These are phyloP conservation scores for Forsythia suspensa DNA, from an alignment of 257 asterid genomes.

Conservation along the genomic window DNA sequence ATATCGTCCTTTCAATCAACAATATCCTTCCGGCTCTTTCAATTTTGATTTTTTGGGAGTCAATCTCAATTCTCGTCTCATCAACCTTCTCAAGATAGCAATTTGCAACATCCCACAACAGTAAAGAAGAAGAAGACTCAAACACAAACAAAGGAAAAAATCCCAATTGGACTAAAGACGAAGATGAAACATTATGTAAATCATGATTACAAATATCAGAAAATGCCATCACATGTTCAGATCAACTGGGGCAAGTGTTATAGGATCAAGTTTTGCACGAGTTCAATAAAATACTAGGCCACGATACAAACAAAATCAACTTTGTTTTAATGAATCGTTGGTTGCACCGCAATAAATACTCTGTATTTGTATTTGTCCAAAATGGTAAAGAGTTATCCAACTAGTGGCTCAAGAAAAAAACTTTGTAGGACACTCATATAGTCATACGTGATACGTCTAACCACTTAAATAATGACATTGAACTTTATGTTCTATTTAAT, in stretches of 20 bases:
- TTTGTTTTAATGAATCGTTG: not conserved
- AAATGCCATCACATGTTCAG: not conserved
- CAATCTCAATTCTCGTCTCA: not conserved
- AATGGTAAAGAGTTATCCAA: not conserved
- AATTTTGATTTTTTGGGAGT: not conserved
- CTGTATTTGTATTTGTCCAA: not conserved
- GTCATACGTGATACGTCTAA: no score
- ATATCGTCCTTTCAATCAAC: no score
- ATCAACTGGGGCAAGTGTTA: not conserved
- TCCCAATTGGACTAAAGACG: not conserved
- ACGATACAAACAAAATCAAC: not conserved
- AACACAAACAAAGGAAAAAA: not conserved
- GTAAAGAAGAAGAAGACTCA: not conserved
- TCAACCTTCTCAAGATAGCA: not conserved
- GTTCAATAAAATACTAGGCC: not conserved
- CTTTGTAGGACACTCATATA: no score
- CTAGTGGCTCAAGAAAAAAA: not conserved
- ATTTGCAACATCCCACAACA: not conserved
- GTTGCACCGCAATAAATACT: not conserved
- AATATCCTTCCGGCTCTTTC: not conserved
- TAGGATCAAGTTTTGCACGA: not conserved
- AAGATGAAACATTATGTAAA: not conserved
- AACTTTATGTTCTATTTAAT: no score
- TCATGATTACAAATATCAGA: not conserved
- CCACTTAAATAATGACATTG: no score